Conservation (phyloP, 73 alveolate genomes). For the Tetrahymena thermophila region DNA sequence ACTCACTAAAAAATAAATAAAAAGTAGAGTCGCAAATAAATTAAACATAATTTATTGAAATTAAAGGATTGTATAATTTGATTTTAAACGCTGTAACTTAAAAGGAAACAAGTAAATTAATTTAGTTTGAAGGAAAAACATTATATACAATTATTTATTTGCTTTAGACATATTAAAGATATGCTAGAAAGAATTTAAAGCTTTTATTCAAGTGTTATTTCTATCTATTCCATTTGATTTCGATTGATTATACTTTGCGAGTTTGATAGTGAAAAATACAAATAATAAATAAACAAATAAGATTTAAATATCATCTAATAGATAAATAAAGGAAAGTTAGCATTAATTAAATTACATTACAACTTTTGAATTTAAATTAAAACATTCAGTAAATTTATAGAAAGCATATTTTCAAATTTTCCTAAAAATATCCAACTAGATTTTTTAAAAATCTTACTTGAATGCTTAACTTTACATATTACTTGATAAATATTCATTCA, state of each 20-base stretch:
- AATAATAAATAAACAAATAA: too few relatives aligned
- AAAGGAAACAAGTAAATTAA: background rate
- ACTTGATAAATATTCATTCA: background rate
- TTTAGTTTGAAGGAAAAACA: background rate
- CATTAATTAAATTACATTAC: background rate
- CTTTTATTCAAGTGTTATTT: background rate
- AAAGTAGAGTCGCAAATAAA: too few relatives aligned
- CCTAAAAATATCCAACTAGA: background rate
- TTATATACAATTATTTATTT: too few relatives aligned
- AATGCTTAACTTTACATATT: background rate
- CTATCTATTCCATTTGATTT: background rate
- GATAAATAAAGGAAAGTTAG: background rate
- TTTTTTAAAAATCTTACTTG: background rate
- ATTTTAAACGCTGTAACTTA: background rate
- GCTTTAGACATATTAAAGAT: too few relatives aligned
- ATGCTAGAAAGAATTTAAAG: background rate
- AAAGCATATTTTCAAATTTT: background rate
- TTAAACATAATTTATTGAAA: too few relatives aligned
- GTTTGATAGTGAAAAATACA: background rate
- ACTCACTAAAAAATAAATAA: too few relatives aligned
- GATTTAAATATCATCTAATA: background rate
- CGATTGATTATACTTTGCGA: background rate
- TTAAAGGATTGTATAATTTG: background rate
- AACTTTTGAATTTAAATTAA: background rate
- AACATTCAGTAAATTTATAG: background rate